Evolutionary conservation across 768 basidiomycete genomes (phyloP).

Genomic region (Tricholoma sp.): DNA sequence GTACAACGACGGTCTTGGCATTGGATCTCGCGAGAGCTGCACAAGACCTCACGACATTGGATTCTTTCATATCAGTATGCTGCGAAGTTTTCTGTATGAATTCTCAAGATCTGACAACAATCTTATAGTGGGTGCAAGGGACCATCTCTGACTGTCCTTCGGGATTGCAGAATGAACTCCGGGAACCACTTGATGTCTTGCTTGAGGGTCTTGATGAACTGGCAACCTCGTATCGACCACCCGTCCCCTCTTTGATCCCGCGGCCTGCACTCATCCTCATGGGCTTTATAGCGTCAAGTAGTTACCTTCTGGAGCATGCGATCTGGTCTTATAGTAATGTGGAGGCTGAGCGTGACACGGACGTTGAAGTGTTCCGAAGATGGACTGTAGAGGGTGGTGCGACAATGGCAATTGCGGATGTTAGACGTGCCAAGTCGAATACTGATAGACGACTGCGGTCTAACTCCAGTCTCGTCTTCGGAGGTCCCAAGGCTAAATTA

Average conservation of each 20-base stretch:
- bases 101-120: neutral
- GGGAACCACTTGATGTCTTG: conserved; percentile 27
- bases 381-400: conserved; percentile 44
- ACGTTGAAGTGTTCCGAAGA: conserved; percentile 47
- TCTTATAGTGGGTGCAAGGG: conserved; percentile 45
- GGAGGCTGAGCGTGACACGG: conserved; percentile 29
- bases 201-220: conserved; percentile 36
- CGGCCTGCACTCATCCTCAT: conserved; percentile 57
- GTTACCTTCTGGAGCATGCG: conserved; percentile 65
- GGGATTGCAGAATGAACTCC: conserved; percentile 22
- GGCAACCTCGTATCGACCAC: conserved; percentile 31
- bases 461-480: conserved; percentile 33
- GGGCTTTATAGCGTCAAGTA: conserved; percentile 46
- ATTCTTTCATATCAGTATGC: conserved; percentile 48
- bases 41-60: conserved; percentile 35
- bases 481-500: conserved; percentile 18
- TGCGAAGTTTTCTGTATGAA: neutral
- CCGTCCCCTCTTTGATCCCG: conserved; percentile 43
- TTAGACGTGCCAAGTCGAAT: conserved; percentile 23
- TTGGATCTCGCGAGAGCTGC: conserved; percentile 61
- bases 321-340: conserved; percentile 44
- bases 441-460: conserved; percentile 17
- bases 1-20: conserved; percentile 62
- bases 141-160: conserved; percentile 39
- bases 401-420: conserved; percentile 32